Evolutionary conservation across 805 yeast species (phyloP).

Genomic region (Naumovozyma castellii): DNA sequence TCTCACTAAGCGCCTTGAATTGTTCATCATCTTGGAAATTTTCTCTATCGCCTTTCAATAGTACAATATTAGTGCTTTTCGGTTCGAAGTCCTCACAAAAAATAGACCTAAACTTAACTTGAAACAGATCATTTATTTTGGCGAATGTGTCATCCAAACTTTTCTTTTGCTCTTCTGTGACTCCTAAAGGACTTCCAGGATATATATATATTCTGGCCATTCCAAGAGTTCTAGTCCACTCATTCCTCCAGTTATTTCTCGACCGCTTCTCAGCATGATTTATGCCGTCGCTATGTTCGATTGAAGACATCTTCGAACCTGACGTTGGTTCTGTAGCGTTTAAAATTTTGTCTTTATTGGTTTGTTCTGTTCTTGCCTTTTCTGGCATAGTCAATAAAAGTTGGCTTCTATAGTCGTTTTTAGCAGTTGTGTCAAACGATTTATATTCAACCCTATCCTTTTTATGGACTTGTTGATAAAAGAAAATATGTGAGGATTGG

Average conservation of each 20-base stretch:
- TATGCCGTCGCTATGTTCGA: too few relatives aligned
- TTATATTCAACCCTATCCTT: slow-evolving; percentile 12
- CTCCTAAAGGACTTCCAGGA: slow-evolving; percentile 1
- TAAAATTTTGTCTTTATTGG: background rate
- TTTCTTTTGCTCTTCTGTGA: background rate
- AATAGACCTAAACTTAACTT: slow-evolving; percentile 4
- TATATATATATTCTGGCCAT: background rate
- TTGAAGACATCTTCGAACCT: too few relatives aligned
- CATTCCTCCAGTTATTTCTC: slow-evolving; percentile 2
- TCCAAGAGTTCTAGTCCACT: slow-evolving; percentile 2
- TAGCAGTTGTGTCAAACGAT: slow-evolving; percentile 4
- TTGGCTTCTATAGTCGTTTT: background rate
- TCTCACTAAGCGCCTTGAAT: background rate
- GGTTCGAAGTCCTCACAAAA: slow-evolving; percentile 3
- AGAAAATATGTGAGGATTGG: slow-evolving; percentile 17
- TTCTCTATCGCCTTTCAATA: slow-evolving; percentile 4
- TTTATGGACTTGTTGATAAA: slow-evolving; percentile 19
- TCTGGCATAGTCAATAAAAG: background rate
- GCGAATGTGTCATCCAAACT: background rate
- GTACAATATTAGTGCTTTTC: slow-evolving; percentile 3
- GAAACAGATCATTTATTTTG: slow-evolving; percentile 6
- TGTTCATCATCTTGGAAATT: slow-evolving; percentile 1
- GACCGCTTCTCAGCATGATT: background rate
- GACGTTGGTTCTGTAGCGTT: too few relatives aligned
- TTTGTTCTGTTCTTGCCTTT: background rate